These are phyloP conservation scores for Cantharellus cinnabarinus DNA, from an alignment of 768 basidiomycete genomes.

Conservation along the genomic window DNA sequence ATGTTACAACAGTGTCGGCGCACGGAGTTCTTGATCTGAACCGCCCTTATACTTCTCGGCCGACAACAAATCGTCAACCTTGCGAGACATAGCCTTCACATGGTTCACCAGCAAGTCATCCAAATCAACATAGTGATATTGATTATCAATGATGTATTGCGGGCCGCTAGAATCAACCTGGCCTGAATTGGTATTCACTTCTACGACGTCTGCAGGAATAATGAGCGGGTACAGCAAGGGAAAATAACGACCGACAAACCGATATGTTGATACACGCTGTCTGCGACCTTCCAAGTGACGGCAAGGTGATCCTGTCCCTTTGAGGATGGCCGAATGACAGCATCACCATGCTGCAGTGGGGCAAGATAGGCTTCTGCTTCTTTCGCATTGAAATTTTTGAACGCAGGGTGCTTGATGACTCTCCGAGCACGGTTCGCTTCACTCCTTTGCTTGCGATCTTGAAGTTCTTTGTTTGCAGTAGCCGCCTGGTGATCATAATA, in stretches of 20 bases:
- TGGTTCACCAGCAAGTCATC: slow-evolving; percentile 96
- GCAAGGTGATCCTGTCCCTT: slow-evolving; percentile 86
- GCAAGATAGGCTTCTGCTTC: slow-evolving; percentile 83
- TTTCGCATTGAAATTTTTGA: slow-evolving; percentile 79
- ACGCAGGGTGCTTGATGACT: slow-evolving; percentile 94
- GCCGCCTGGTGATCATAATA: slow-evolving; percentile 35
- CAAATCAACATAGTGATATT: slow-evolving; percentile 75
- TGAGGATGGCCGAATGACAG: slow-evolving; percentile 89
- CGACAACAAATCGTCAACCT: slow-evolving; percentile 84
- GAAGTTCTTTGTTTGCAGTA: slow-evolving; percentile 48
- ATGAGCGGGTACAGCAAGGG: neutral
- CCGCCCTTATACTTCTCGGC: slow-evolving; percentile 90
- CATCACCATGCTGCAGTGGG: slow-evolving; percentile 83
- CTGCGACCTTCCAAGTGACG: slow-evolving; percentile 97
- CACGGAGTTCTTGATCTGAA: slow-evolving; percentile 76
- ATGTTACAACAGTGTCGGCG: slow-evolving; percentile 18
- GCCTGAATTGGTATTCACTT: slow-evolving; percentile 54
- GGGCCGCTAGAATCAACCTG: slow-evolving; percentile 37
- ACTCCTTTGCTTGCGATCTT: slow-evolving; percentile 65
- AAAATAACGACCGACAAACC: slow-evolving; percentile 27
- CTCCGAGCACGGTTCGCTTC: slow-evolving; percentile 62
- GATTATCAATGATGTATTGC: slow-evolving; percentile 50
- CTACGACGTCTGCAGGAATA: slow-evolving; percentile 43
- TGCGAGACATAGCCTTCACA: slow-evolving; percentile 79
- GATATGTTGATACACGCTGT: slow-evolving; percentile 88